These are phyloP conservation scores for Iris macrosiphon DNA, from an alignment of 106 monocot species.

Conservation along the genomic window DNA sequence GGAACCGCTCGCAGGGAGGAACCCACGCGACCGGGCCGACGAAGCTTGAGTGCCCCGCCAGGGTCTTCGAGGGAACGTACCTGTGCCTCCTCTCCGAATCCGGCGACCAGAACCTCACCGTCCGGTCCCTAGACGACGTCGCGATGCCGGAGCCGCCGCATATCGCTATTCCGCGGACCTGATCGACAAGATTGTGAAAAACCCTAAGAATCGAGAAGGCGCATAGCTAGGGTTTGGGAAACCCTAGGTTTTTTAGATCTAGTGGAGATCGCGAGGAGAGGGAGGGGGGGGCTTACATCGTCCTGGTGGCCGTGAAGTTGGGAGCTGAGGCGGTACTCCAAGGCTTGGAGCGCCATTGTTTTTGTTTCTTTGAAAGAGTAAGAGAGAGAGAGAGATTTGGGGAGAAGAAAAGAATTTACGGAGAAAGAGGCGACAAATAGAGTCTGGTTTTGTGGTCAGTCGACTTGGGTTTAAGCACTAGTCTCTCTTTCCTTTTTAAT, in stretches of 20 bases:
- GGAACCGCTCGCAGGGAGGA: constrained; percentile 49
- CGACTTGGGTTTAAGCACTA: no score
- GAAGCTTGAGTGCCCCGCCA: constrained; percentile 85
- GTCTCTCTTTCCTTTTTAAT: no score
- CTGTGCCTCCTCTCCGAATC: constrained; percentile 39
- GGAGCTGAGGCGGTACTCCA: constrained; percentile 58
- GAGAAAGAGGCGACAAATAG: no score
- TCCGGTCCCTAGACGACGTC: constrained; percentile 81
- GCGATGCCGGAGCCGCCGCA: constrained; percentile 67
- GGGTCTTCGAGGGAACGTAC: constrained; percentile 47
- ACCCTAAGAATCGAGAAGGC: not conserved
- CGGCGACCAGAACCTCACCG: constrained; percentile 65
- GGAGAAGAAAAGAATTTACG: not conserved
- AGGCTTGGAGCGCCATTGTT: constrained; percentile 36
- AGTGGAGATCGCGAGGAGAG: not conserved
- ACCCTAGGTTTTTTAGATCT: not conserved
- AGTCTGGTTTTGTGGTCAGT: no score
- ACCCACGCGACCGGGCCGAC: constrained; percentile 90
- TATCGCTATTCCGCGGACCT: constrained; percentile 83
- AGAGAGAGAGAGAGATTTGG: not conserved
- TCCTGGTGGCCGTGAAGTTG: constrained; percentile 82
- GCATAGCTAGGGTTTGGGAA: not conserved
- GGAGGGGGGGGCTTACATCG: constrained; percentile 42
- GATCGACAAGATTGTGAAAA: not conserved
- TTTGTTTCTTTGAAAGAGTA: no score